Evolutionary conservation across 2,329 filamentous ascomycete species (phyloP), one percentile per base, ranked within the genome.

Genomic region (Penicillium sp.): DNA sequence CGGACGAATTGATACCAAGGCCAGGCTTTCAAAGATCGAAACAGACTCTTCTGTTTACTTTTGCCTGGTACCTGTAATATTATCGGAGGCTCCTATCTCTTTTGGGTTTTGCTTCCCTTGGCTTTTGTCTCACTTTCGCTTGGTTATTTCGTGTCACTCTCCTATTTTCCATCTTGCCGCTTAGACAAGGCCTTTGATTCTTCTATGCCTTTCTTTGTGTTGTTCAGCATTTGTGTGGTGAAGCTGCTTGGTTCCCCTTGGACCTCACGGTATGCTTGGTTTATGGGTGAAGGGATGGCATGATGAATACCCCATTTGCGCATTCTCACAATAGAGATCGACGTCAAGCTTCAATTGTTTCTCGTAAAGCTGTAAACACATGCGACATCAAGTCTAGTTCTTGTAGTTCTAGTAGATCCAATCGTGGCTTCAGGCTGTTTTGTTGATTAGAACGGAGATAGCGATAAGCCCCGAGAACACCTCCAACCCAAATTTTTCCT

Each of bases 1-100:
- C 48, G 62, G 61, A 66, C 57, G 48, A 59, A 50, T 57, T 53
- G 55, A 59, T 58, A 58, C 57, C 49, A 51, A 45, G 45, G 53
- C 48, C 44, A 31, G 61, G 63, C 58, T 52, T 51, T 41, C 60
- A 61, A 58, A 45, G 60, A 49, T 33, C 12, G 19, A n/a, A 49
- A 42, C 31, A 15, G 23, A 17, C 4, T 38, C 58, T 55, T 56
- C 52, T 47, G 43, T 31, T 43, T 54, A 50, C 50, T 58, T 49
- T 52, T 12, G 43, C 66, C 66, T 61, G 61, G 59, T 69, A 66
- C 67, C 67, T 71, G 72, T 74, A 74, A 72, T 74, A 69, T 63
- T 72, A 73, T 68, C 64, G 61, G 61, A 44, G 55, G 55, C 48
- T 60, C 35, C 39, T 39, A 45, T 55, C 27, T 36, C 19, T 45